phyloP scores from a whole-genome alignment of 768 basidiomycete genomes.

The Lactifluus subvellereus region DNA sequence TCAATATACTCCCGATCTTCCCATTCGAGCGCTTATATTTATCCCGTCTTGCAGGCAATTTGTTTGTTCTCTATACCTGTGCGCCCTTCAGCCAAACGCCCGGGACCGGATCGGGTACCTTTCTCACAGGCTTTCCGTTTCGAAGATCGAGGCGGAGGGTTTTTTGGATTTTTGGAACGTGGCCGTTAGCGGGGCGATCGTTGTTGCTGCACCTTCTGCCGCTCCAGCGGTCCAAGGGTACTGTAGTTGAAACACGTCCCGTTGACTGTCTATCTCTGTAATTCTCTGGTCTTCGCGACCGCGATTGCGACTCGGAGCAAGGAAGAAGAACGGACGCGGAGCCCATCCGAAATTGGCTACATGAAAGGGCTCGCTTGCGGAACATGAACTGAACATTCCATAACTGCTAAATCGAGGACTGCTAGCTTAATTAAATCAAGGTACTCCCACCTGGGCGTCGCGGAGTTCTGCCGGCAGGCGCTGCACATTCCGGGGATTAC shows the following conservation, averaged over 20 bases:
- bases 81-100: conserved; percentile 1
- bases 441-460: conserved; percentile 21
- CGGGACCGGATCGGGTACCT: conserved; percentile 15
- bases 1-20: conserved; percentile 4
- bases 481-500: conserved; percentile 20
- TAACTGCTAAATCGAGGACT: conserved; percentile 24
- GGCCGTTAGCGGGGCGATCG: not conserved
- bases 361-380: conserved; percentile 19
- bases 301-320: conserved; percentile 22
- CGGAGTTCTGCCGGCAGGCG: conserved; percentile 21
- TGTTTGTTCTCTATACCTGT: conserved; percentile 12
- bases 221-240: not conserved
- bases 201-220: not conserved
- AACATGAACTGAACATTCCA: conserved; percentile 18
- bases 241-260: not conserved
- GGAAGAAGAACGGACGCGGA: conserved; percentile 23
- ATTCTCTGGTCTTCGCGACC: conserved; percentile 5
- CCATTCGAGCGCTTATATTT: conserved; percentile 12
- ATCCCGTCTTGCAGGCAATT: conserved; percentile 1
- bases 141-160: conserved; percentile 13
- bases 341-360: conserved; percentile 24
- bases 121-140: conserved; percentile 18
- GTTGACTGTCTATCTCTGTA: not conserved
- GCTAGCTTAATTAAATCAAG: conserved; percentile 26
- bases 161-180: conserved; percentile 3